These are phyloP conservation scores for Colletotrichum euphorbiae DNA, from an alignment of 2,329 filamentous ascomycete genomes.

Conservation along the genomic window DNA sequence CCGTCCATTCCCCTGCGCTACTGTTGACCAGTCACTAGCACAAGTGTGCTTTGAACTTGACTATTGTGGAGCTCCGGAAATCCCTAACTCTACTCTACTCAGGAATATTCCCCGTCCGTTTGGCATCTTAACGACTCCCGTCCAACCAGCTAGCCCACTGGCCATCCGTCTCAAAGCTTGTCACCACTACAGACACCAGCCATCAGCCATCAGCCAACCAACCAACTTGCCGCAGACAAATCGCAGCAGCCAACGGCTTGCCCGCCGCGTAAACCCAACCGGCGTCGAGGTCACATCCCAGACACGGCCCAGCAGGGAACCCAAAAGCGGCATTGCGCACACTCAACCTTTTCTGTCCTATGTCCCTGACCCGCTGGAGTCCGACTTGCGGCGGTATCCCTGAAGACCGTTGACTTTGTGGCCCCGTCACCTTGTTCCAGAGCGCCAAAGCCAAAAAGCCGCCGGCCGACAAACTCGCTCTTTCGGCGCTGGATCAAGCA, in stretches of 20 bases:
- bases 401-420: conserved; percentile 23
- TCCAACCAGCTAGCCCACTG: conserved; percentile 14
- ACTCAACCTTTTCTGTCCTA: conserved; percentile 20
- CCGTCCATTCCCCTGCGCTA: conserved; percentile 10
- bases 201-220: conserved; percentile 2
- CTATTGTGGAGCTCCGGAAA: conserved; percentile 14
- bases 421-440: not conserved
- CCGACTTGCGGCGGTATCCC: conserved; percentile 37
- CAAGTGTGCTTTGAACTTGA: conserved; percentile 10
- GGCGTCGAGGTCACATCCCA: conserved; percentile 24
- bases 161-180: conserved; percentile 21
- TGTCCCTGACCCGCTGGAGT: conserved; percentile 17
- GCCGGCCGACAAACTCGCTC: conserved; percentile 16
- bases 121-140: conserved; percentile 4
- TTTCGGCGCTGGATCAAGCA: conserved; percentile 37
- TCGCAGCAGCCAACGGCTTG: conserved; percentile 11
- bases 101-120: conserved; percentile 4
- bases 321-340: conserved; percentile 25
- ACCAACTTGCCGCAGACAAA: not conserved
- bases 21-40: conserved; percentile 9
- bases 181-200: conserved; percentile 17
- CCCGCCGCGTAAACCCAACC: conserved; percentile 22
- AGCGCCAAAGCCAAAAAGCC: conserved; percentile 8
- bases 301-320: conserved; percentile 10
- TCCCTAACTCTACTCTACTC: conserved; percentile 24